Evolutionary conservation across 2,329 filamentous ascomycete species (phyloP), one percentile per base, ranked within the genome.

Genomic region (Ustilaginoidea virens): DNA sequence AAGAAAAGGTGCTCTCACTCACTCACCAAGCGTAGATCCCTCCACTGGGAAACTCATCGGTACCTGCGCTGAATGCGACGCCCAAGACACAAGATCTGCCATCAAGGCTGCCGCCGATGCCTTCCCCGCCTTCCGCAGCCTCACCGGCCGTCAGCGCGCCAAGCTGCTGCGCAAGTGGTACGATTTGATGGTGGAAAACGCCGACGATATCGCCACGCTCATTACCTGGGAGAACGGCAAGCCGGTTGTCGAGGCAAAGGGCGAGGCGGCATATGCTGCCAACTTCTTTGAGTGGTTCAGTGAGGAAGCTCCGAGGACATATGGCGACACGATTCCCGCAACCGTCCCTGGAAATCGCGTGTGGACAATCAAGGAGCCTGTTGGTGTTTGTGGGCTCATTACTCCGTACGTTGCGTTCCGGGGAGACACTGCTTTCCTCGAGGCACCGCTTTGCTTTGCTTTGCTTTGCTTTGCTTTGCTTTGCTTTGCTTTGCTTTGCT

Each of bases 171-270:
- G 80, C 31, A 76, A 71, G 49, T 92, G 81, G 82, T 82, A 82
- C 53, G 74, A 87, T 39, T 60, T 87, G 39, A 73, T 90, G 62
- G 52, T 77, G 18, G 78, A 78, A 35, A 85, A 92, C 43, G 63
- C 69, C 26, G 80, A 86, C 17, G 83, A 92, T 47, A 61, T 92
- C 18, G 80, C 81, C 6, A 81, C 65, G 35, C 63, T 92, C 36
- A 85, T 92, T 45, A 90, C 82, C 22, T 81, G 78, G 74, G 83
- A 92, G 60, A 92, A 92, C 40, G 83, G 83, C 38, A 92, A 92
- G 60, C 80, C 83, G 2, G 46, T 80, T 17, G 70, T 78, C 17
- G 80, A 86, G 46, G 75, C 80, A 20, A 71, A 69, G 47, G 75
- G 73, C 21, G 80, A 86, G 55, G 70, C 74, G 6, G 59, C 62